Base-by-base conservation (phyloP, 2,329 filamentous ascomycete genomes). In the Dryadomyces quercus-mongolicae region DNA sequence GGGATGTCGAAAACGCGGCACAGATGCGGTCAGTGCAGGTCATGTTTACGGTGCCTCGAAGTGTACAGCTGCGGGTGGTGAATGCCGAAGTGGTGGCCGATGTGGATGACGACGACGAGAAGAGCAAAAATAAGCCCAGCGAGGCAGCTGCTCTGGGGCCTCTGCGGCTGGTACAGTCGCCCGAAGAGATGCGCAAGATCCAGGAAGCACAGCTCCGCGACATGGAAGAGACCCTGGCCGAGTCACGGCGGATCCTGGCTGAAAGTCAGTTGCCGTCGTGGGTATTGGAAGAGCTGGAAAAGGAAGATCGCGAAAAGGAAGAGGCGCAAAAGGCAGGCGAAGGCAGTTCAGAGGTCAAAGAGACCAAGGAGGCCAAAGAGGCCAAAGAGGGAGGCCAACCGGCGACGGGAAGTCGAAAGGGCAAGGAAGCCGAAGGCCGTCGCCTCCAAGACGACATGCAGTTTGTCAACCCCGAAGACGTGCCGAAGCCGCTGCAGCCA, bases 41-140 rank as follows among this genome's bases (percentile, higher is more conserved):
- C 64, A 93, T 95, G 80, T 97, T 95, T 68, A 96, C 92, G 0
- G 89, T 96, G 57, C 92, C 93, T 2, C 89, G 85, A 66, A 86
- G 92, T 67, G 81, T 82, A 61, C 81, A 82, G 61, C 70, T 97
- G 58, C 74, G 92, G 25, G 90, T 97, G n/a, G 92, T 96, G 20
- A 97, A 97, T 66, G 84, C 80, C 51, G 85, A 85, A 58, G 65
- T 74, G 38, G 72, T 74, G 58, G 66, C 49, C 18, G 60, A 61
- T 16, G 58, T 59, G 25, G 59, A 61, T 13, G 60, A 61, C 21
- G 53, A 40, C 8, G 57, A 62, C 43, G 52, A 51, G 10, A 51
- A 53, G 48, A 45, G 48, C 16, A 40, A 55, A 1, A 38, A 51
- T 20, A 18, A 18, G n/a, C 13, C 16, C 12, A 44, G 16, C 42